Conservation (phyloP, 257 asterid species). For the Lantana camara region DNA sequence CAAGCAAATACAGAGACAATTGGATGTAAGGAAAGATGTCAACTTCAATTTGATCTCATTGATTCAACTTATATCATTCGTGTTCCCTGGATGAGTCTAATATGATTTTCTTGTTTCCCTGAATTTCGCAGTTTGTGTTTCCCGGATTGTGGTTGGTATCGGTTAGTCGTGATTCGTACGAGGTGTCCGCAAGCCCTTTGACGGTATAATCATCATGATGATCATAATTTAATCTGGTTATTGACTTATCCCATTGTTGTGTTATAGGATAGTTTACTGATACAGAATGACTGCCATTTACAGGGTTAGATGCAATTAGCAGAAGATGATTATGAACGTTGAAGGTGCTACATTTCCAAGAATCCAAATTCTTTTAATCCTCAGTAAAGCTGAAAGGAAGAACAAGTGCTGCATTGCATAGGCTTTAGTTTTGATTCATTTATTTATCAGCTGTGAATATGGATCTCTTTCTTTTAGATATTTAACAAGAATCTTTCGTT, state of each 20-base stretch:
- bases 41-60: conserved; percentile 5
- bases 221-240: background rate
- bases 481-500: background rate
- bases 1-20: conserved; percentile 45
- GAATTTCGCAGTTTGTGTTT: conserved; percentile 48
- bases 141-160: conserved; percentile 66
- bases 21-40: conserved; percentile 48
- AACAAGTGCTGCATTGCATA: background rate
- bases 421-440: background rate
- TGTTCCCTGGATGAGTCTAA: background rate
- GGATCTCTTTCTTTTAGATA: conserved; percentile 9
- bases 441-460: conserved; percentile 10
- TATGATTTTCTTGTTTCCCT: background rate
- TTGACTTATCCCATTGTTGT: background rate
- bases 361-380: conserved; percentile 29
- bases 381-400: conserved; percentile 30
- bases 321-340: conserved; percentile 28
- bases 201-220: conserved; percentile 39
- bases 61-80: background rate
- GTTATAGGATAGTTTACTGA: conserved; percentile 28
- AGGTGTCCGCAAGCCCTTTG: conserved; percentile 45
- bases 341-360: conserved; percentile 26
- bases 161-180: conserved; percentile 55
- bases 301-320: conserved; percentile 46
- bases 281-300: conserved; percentile 4